These are phyloP conservation scores for Fonsecaea erecta DNA, from an alignment of 2,329 filamentous ascomycete genomes.

Conservation along the genomic window DNA sequence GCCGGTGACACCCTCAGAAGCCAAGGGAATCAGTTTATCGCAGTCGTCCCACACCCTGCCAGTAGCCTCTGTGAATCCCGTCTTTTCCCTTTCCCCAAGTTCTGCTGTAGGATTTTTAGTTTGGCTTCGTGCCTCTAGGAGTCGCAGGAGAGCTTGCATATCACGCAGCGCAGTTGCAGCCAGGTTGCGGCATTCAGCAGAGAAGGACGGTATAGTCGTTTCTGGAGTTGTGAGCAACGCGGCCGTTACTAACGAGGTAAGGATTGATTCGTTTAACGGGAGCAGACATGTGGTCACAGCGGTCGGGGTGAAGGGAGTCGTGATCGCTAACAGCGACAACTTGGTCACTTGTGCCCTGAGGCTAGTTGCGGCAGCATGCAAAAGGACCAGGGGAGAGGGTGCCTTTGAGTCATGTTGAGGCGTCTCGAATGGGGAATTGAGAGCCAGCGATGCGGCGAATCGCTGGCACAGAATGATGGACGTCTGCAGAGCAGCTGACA, in stretches of 20 bases:
- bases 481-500: slow-evolving; percentile 32
- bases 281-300: slow-evolving; percentile 73
- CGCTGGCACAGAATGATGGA: slow-evolving; percentile 30
- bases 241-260: slow-evolving; percentile 74
- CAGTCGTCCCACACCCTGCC: slow-evolving; percentile 84
- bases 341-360: slow-evolving; percentile 86
- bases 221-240: slow-evolving; percentile 67
- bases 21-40: slow-evolving; percentile 70
- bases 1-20: slow-evolving; percentile 69
- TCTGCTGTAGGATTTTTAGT: slow-evolving; percentile 20
- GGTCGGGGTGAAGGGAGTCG: slow-evolving; percentile 80
- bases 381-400: slow-evolving; percentile 63
- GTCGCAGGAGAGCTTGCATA: slow-evolving; percentile 63
- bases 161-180: slow-evolving; percentile 66
- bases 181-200: slow-evolving; percentile 65
- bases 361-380: slow-evolving; percentile 72
- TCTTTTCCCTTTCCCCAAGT: slow-evolving; percentile 46
- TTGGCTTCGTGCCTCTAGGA: slow-evolving; percentile 58
- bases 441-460: slow-evolving; percentile 29
- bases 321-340: slow-evolving; percentile 82
- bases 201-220: slow-evolving; percentile 67
- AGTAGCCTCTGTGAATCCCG: slow-evolving; percentile 67
- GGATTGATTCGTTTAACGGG: slow-evolving; percentile 72
- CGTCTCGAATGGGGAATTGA: slow-evolving; percentile 21
- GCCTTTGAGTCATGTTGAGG: slow-evolving; percentile 17